phyloP scores from a whole-genome alignment of 352 stramenopile species.

The Phytophthora crassamura region DNA sequence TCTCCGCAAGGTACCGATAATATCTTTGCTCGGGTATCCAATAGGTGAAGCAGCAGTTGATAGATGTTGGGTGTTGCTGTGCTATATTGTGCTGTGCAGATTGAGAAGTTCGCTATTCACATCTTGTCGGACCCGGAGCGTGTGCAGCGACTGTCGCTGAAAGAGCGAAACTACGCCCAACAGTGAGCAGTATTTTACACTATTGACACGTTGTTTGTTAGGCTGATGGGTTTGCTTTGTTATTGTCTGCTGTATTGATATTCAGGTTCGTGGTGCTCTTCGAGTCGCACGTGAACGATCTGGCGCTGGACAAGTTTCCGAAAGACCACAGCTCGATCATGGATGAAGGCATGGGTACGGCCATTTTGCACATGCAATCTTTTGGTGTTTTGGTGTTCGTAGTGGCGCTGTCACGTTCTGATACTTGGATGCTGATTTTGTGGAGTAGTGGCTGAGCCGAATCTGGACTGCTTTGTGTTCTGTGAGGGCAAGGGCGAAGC shows the following conservation, averaged over 20 bases:
- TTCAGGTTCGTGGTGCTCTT: constrained; percentile 63
- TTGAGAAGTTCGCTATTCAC: constrained; percentile 77
- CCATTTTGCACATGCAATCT: not conserved
- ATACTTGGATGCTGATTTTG: constrained; percentile 10
- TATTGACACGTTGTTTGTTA: too few relatives aligned
- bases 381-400: not conserved
- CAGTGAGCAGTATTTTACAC: constrained; percentile 47
- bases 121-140: constrained; percentile 56
- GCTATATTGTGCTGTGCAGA: constrained; percentile 38
- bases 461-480: constrained; percentile 86
- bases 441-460: constrained; percentile 65
- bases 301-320: constrained; percentile 68
- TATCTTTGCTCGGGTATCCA: too few relatives aligned
- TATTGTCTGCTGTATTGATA: constrained; percentile 10
- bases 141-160: constrained; percentile 67
- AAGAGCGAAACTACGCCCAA: constrained; percentile 78
- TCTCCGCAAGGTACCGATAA: constrained; percentile 69
- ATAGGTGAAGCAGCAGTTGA: not conserved
- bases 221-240: not conserved
- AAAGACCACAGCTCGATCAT: constrained; percentile 66
- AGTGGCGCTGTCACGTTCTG: not conserved
- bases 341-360: constrained; percentile 73
- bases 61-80: not conserved
- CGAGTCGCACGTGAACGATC: constrained; percentile 77
- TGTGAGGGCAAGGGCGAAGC: constrained; percentile 70